Conservation (phyloP, 108 stramenopile genomes). For the Cyclostephanos invisitatus region DNA sequence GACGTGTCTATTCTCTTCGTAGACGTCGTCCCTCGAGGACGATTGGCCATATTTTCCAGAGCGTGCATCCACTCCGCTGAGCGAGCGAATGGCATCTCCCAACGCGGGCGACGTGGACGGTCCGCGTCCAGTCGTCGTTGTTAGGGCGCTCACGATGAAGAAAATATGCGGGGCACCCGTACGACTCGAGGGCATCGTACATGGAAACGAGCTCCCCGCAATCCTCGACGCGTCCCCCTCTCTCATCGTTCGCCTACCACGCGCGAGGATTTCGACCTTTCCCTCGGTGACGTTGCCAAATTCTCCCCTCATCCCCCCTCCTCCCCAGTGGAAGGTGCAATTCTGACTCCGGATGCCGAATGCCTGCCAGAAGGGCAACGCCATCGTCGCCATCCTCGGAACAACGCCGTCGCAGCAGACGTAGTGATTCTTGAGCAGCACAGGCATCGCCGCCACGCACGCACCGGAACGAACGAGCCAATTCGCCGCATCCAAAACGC, state of each 20-base stretch:
- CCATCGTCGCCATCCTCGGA: conserved; percentile 47
- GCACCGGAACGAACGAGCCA: conserved; percentile 60
- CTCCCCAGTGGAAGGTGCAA: conserved; percentile 41
- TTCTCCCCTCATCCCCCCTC: conserved; percentile 36
- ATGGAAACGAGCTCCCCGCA: too few relatives aligned
- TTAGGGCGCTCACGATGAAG: conserved; percentile 42
- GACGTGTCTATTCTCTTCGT: not conserved
- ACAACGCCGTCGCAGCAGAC: conserved; percentile 53
- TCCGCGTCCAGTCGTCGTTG: conserved; percentile 20
- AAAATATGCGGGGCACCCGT: conserved; percentile 37
- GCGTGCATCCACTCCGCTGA: conserved; percentile 12
- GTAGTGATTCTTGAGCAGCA: conserved; percentile 50
- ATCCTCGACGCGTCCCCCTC: conserved; percentile 2
- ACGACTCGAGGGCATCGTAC: too few relatives aligned
- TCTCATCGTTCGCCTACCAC: conserved; percentile 20
- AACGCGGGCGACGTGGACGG: conserved; percentile 22
- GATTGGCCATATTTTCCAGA: not conserved
- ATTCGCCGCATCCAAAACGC: conserved; percentile 61
- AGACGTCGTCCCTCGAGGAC: not conserved
- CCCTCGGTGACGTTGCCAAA: conserved; percentile 27
- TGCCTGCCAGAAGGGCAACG: conserved; percentile 67
- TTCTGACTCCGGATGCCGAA: conserved; percentile 49
- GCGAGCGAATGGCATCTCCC: conserved; percentile 37
- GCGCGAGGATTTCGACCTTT: conserved; percentile 22
- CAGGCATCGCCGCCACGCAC: conserved; percentile 61